phyloP scores from a whole-genome alignment of 208 protist genomes.

The Lotmaria passim region DNA sequence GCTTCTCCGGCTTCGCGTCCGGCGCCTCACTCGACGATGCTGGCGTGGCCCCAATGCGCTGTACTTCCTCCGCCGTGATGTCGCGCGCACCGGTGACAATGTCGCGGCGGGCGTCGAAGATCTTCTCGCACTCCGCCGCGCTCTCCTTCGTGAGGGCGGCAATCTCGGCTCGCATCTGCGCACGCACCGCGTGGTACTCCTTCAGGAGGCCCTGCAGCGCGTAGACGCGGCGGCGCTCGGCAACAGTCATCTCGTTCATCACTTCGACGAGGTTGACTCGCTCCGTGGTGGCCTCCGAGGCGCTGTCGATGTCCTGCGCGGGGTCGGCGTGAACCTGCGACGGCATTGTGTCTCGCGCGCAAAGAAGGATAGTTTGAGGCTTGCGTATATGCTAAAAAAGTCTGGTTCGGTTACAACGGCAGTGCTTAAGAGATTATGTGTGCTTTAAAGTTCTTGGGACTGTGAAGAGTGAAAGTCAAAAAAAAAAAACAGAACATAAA shows the following conservation, averaged over 20 bases:
- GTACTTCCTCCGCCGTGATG: slow-evolving; percentile 69
- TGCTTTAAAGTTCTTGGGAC: too few relatives aligned
- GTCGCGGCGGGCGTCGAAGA: slow-evolving; percentile 49
- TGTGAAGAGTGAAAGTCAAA: not conserved
- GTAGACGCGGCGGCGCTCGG: slow-evolving; percentile 62
- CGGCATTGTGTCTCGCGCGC: too few relatives aligned
- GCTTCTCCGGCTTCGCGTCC: slow-evolving; percentile 12
- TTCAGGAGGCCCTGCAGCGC: slow-evolving; percentile 61
- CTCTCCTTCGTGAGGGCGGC: slow-evolving; percentile 39
- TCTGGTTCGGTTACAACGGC: too few relatives aligned
- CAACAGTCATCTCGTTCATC: slow-evolving; percentile 59
- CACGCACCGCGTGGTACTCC: slow-evolving; percentile 46
- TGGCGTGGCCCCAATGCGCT: slow-evolving; percentile 1
- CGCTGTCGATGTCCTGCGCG: slow-evolving; percentile 37
- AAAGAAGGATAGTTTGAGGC: too few relatives aligned
- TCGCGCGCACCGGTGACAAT: slow-evolving; percentile 70
- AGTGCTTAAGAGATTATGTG: too few relatives aligned
- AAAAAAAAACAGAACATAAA: not conserved
- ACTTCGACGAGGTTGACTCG: slow-evolving; percentile 63
- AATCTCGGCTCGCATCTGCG: slow-evolving; percentile 47
- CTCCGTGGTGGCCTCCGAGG: slow-evolving; percentile 23
- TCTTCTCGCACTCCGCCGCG: slow-evolving; percentile 15
- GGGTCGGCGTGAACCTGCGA: slow-evolving; percentile 32
- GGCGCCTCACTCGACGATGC: not conserved
- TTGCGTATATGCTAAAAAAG: too few relatives aligned